phyloP scores from a whole-genome alignment of 1,139 yeast genomes.

The Protomyces lactucae-debilis region DNA sequence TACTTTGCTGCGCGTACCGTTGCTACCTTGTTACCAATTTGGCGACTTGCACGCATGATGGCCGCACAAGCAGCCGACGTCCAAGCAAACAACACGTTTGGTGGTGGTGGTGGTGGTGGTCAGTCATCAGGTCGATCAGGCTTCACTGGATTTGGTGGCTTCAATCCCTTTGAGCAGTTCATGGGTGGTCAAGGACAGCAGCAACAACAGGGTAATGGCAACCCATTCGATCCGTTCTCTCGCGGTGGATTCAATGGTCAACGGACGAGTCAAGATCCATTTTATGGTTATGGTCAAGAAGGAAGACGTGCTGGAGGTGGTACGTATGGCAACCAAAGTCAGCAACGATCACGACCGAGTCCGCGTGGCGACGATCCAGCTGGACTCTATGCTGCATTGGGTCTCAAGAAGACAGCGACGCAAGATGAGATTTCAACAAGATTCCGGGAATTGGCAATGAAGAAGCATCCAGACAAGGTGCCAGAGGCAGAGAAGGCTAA shows the following conservation, averaged over 20 bases:
- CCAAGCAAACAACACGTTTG: constrained; percentile 1
- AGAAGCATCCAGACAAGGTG: constrained; percentile 74
- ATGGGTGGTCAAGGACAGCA: constrained; percentile 6
- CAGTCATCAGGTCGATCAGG: not conserved
- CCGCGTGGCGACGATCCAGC: not conserved
- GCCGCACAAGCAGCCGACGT: constrained; percentile 19
- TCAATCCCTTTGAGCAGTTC: constrained; percentile 24
- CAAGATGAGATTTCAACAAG: constrained; percentile 62
- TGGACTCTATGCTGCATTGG: constrained; percentile 67
- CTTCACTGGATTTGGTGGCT: constrained; percentile 6
- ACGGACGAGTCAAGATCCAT: constrained; percentile 10
- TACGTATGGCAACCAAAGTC: not conserved
- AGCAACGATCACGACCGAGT: constrained; percentile 1
- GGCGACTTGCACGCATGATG: constrained; percentile 19
- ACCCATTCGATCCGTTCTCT: constrained; percentile 7
- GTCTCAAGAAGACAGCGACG: constrained; percentile 57
- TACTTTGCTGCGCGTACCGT: constrained; percentile 12
- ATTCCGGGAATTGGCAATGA: constrained; percentile 64
- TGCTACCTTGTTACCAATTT: constrained; percentile 10
- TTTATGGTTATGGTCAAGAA: constrained; percentile 16
- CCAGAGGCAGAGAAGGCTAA: constrained; percentile 43
- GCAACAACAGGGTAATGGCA: not conserved
- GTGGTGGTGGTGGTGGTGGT: not conserved
- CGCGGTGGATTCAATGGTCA: constrained; percentile 13
- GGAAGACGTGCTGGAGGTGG: not conserved